Percentiles rank a stretch among this genome's conserved stretches.
Conservation (phyloP, 2,329 filamentous ascomycete genomes). For the Acarospora socialis region DNA sequence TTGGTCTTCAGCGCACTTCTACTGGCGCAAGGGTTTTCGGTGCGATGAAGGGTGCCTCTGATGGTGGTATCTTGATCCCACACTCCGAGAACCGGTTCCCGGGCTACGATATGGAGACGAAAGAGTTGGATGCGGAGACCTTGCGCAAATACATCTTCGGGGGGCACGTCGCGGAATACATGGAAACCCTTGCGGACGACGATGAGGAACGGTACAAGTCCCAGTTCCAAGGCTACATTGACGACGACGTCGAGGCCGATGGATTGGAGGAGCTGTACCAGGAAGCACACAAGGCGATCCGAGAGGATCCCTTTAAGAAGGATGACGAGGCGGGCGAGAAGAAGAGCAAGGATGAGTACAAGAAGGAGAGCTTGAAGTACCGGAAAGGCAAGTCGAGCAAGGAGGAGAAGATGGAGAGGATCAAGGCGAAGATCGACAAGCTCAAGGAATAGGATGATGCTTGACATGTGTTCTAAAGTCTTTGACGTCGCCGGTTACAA, state of each 20-base stretch:
- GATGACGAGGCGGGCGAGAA: conserved; percentile 55
- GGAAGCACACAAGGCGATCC: conserved; percentile 92
- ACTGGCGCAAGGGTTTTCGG: conserved; percentile 98
- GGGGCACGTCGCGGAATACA: conserved; percentile 98
- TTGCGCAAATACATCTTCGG: conserved; percentile 99
- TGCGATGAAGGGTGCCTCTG: conserved; percentile 98
- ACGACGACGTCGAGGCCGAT: conserved; percentile 92
- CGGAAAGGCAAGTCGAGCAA: conserved; percentile 60
- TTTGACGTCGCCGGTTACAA: background rate
- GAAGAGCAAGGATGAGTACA: conserved; percentile 97
- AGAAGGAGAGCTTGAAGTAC: conserved; percentile 89
- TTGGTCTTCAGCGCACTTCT: conserved; percentile 91
- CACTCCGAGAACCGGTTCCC: conserved; percentile 99
- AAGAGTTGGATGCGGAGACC: conserved; percentile 94
- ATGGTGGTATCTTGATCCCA: conserved; percentile 91
- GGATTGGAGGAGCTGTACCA: conserved; percentile 92
- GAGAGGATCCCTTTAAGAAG: conserved; percentile 97
- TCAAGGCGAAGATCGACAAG: conserved; percentile 85
- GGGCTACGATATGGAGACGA: conserved; percentile 88
- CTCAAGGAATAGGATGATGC: conserved; percentile 17
- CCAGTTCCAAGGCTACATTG: conserved; percentile 96
- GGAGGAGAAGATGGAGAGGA: conserved; percentile 66
- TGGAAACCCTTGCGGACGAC: conserved; percentile 98
- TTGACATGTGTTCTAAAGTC: conserved; percentile 13
- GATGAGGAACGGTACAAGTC: conserved; percentile 99